Evolutionary conservation across 1,284 basidiomycete species (phyloP).

Genomic region (Puccinia brachypodii): DNA sequence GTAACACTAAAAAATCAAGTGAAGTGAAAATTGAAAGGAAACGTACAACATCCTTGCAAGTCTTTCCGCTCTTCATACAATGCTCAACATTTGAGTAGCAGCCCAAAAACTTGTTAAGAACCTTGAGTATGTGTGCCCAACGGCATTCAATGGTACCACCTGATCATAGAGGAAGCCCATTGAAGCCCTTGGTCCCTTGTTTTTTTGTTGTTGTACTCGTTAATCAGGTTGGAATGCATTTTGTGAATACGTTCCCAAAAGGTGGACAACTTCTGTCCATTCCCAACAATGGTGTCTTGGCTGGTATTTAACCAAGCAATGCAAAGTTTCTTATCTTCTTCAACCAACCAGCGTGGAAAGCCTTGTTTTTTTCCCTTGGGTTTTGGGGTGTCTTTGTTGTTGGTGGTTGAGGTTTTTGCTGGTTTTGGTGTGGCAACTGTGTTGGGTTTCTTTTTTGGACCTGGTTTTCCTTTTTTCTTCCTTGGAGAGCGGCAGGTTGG

Average conservation of each 20-base stretch:
- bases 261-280: not conserved
- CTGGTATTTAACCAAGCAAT: not conserved
- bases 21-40: not conserved
- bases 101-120: not conserved
- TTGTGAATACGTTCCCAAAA: not conserved
- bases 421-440: not conserved
- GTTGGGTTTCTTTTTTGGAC: not conserved
- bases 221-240: not conserved
- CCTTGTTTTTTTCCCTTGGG: too few species aligned
- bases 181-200: not conserved
- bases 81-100: not conserved
- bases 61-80: not conserved
- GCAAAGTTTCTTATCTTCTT: not conserved
- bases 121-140: not conserved
- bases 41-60: not conserved
- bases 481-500: not conserved
- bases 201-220: not conserved
- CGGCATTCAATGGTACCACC: not conserved
- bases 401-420: not conserved
- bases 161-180: not conserved
- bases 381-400: not conserved
- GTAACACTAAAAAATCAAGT: too few species aligned
- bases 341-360: not conserved
- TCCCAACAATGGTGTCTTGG: not conserved
- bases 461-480: not conserved